phyloP scores from a whole-genome alignment of 2,329 filamentous ascomycete species.

The Corynespora cassiicola region DNA sequence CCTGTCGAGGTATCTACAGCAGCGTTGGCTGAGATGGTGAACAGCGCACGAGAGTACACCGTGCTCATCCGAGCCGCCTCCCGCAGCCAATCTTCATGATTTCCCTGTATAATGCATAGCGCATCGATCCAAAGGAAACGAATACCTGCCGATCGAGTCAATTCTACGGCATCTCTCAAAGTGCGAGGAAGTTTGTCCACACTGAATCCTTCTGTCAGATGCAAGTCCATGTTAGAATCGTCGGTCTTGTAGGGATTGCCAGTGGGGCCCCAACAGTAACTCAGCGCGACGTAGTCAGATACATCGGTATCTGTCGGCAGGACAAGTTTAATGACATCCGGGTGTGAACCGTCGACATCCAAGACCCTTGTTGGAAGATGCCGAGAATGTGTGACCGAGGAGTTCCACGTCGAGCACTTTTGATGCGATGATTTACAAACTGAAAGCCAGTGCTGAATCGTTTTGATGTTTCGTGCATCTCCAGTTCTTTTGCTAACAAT shows the following conservation, averaged over 20 bases:
- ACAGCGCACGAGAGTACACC: constrained; percentile 4
- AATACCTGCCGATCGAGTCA: constrained; percentile 14
- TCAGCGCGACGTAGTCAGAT: constrained; percentile 9
- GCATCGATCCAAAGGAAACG: constrained; percentile 25
- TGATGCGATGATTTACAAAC: constrained; percentile 1
- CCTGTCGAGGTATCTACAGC: constrained; percentile 4
- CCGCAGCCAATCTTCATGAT: constrained; percentile 9
- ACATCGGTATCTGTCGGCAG: constrained; percentile 2
- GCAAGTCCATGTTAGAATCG: constrained; percentile 1
- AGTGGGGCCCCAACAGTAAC: constrained; percentile 14
- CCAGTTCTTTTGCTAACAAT: constrained; percentile 4
- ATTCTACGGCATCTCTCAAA: constrained; percentile 10
- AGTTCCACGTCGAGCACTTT: constrained; percentile 1
- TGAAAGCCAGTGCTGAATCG: constrained; percentile 6
- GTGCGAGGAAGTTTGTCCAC: constrained; percentile 6
- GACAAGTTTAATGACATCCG: not conserved
- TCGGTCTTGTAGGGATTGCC: constrained; percentile 8
- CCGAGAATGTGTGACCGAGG: not conserved
- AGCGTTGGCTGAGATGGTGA: constrained; percentile 7
- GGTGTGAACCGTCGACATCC: not conserved
- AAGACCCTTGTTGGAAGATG: constrained; percentile 5
- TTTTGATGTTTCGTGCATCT: constrained; percentile 4
- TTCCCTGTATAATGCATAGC: constrained; percentile 19
- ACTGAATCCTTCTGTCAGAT: constrained; percentile 3
- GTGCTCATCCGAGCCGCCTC: constrained; percentile 7